Evolutionary conservation across 2,329 filamentous ascomycete genomes (phyloP).

Genomic region (Scedosporium minutisporum): DNA sequence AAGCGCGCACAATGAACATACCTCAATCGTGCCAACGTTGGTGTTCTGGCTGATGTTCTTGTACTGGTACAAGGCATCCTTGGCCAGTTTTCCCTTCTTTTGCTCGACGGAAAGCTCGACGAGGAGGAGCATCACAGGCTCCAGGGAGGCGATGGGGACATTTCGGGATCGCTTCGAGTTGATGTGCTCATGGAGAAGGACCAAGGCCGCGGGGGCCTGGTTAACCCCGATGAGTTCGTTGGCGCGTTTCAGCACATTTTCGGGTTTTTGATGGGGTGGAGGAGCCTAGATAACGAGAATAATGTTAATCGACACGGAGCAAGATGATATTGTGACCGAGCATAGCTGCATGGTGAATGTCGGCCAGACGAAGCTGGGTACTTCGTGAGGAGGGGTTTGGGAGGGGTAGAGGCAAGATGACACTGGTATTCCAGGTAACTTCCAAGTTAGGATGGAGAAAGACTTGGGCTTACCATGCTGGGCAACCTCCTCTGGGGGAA

Average conservation of each 20-base stretch:
- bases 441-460: not conserved
- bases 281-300: slow-evolving; percentile 57
- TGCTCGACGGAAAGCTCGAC: slow-evolving; percentile 95
- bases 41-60: slow-evolving; percentile 99
- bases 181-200: slow-evolving; percentile 96
- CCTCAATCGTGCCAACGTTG: slow-evolving; percentile 95
- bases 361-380: not conserved
- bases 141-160: slow-evolving; percentile 88
- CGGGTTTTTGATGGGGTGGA: slow-evolving; percentile 92
- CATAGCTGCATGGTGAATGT: not conserved
- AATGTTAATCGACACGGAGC: not conserved
- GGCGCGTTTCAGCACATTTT: slow-evolving; percentile 98
- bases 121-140: slow-evolving; percentile 97
- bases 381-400: not conserved
- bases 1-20: slow-evolving; percentile 25
- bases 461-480: slow-evolving; percentile 19
- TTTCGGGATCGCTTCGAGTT: slow-evolving; percentile 96
- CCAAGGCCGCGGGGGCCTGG: slow-evolving; percentile 84
- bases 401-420: slow-evolving; percentile 10
- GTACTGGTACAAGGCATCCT: slow-evolving; percentile 98
- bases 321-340: not conserved
- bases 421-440: not conserved
- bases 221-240: slow-evolving; percentile 98
- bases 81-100: slow-evolving; percentile 95
- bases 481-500: slow-evolving; percentile 13